Conservation (phyloP, 2,329 filamentous ascomycete genomes). For the Hypoxylon sp. region DNA sequence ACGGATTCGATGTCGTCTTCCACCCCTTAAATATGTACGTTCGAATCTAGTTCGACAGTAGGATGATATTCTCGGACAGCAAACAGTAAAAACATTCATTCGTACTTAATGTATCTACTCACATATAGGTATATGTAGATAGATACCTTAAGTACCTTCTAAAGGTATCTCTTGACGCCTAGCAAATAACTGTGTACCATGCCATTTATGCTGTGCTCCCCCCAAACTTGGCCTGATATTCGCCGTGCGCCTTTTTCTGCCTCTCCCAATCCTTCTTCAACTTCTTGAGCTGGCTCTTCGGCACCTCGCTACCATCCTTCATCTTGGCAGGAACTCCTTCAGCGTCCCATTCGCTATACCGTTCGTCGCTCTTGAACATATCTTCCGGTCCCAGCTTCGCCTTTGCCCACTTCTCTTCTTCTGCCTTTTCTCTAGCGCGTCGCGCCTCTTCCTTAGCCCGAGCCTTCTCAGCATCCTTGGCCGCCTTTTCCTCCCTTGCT, state of each 20-base stretch:
- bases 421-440: conserved; percentile 58
- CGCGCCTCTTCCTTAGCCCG: conserved; percentile 63
- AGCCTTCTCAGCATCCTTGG: conserved; percentile 67
- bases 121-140: not conserved
- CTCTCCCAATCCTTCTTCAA: conserved; percentile 88
- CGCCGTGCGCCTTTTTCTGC: conserved; percentile 85
- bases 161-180: conserved; percentile 1
- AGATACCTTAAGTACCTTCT: too few species aligned
- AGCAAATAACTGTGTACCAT: not conserved
- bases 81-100: not conserved
- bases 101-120: too few species aligned
- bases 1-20: not conserved
- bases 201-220: conserved; percentile 28
- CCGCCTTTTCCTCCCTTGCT: conserved; percentile 65
- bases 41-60: not conserved
- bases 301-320: conserved; percentile 78
- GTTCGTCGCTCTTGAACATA: conserved; percentile 64
- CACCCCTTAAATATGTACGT: not conserved
- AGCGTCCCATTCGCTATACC: conserved; percentile 80
- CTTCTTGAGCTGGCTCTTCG: conserved; percentile 83
- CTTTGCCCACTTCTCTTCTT: conserved; percentile 64
- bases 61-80: not conserved
- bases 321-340: conserved; percentile 82
- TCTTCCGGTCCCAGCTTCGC: conserved; percentile 63
- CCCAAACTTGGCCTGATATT: conserved; percentile 55